These are phyloP conservation scores for Trematosphaeria pertusa DNA, from an alignment of 2,329 filamentous ascomycete species.

Conservation along the genomic window DNA sequence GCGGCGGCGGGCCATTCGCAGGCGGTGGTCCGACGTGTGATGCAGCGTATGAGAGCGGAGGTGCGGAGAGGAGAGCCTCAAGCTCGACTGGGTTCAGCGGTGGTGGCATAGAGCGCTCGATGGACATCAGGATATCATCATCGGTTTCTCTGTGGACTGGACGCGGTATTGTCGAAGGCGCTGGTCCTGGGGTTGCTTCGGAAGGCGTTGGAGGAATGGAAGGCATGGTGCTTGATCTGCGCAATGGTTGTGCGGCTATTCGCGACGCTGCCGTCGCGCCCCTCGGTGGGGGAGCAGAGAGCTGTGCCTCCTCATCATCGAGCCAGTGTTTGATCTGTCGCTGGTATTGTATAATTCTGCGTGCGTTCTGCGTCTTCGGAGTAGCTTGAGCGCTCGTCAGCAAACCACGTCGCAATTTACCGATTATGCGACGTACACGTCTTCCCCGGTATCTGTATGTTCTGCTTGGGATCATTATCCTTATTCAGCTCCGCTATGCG, in stretches of 20 bases:
- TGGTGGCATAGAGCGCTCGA: slow-evolving; percentile 62
- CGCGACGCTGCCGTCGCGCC: slow-evolving; percentile 19
- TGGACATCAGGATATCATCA: slow-evolving; percentile 62
- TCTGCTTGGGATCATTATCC: slow-evolving; percentile 65
- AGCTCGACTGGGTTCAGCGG: slow-evolving; percentile 68
- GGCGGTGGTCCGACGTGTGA: slow-evolving; percentile 56
- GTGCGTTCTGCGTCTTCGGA: slow-evolving; percentile 66
- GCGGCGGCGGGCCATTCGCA: slow-evolving; percentile 55
- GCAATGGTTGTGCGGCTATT: slow-evolving; percentile 21
- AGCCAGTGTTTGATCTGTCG: slow-evolving; percentile 86
- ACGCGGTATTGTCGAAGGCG: slow-evolving; percentile 7
- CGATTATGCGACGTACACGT: slow-evolving; percentile 15
- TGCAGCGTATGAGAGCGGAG: slow-evolving; percentile 73
- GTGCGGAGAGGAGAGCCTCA: slow-evolving; percentile 66
- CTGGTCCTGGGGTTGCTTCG: slow-evolving; percentile 34
- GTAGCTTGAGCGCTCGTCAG: slow-evolving; percentile 18
- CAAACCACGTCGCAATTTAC: not conserved
- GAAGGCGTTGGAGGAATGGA: slow-evolving; percentile 34
- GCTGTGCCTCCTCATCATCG: slow-evolving; percentile 75
- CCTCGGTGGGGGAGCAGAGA: slow-evolving; percentile 56
- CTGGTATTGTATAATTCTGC: slow-evolving; percentile 79
- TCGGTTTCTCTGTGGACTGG: slow-evolving; percentile 19
- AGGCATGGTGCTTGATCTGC: slow-evolving; percentile 32
- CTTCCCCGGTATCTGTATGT: slow-evolving; percentile 53
- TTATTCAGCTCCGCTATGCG: slow-evolving; percentile 83